phyloP scores from a whole-genome alignment of 73 alveolate species.

The Chromera velia region DNA sequence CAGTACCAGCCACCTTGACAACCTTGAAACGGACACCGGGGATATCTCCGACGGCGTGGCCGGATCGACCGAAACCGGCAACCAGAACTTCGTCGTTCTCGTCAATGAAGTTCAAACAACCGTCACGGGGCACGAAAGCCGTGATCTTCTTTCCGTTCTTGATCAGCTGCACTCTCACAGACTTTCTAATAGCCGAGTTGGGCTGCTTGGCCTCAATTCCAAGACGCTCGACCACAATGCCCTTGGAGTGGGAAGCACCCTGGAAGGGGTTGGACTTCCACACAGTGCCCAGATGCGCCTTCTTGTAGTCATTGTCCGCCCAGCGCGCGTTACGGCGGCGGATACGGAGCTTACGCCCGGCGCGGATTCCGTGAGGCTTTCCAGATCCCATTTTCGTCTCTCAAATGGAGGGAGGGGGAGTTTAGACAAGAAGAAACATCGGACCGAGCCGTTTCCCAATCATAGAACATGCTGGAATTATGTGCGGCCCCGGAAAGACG shows the following conservation, averaged over 20 bases:
- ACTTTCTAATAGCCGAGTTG: slow-evolving; percentile 88
- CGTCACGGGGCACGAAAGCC: slow-evolving; percentile 88
- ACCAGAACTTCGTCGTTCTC: slow-evolving; percentile 84
- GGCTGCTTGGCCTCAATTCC: slow-evolving; percentile 94
- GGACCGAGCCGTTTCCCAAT: no score
- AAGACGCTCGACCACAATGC: slow-evolving; percentile 85
- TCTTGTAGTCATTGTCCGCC: slow-evolving; percentile 70
- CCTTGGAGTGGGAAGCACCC: slow-evolving; percentile 86
- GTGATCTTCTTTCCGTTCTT: slow-evolving; percentile 82
- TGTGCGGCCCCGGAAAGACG: no score
- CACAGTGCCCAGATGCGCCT: slow-evolving; percentile 71
- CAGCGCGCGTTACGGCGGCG: slow-evolving; percentile 37
- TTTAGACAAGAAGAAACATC: no score
- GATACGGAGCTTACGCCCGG: slow-evolving; percentile 5
- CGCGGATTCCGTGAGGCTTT: slow-evolving; percentile 12
- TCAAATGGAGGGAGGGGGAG: no score
- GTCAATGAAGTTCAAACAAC: slow-evolving; percentile 79
- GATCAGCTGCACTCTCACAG: slow-evolving; percentile 82
- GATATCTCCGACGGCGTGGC: slow-evolving; percentile 91
- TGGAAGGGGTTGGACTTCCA: slow-evolving; percentile 84
- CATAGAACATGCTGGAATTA: no score
- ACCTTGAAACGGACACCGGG: slow-evolving; percentile 93
- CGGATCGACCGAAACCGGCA: slow-evolving; percentile 87
- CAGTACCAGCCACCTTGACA: slow-evolving; percentile 86
- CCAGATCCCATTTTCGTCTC: background rate